Evolutionary conservation across 257 asterid species (phyloP).

Genomic region (Capsicum chinense): DNA sequence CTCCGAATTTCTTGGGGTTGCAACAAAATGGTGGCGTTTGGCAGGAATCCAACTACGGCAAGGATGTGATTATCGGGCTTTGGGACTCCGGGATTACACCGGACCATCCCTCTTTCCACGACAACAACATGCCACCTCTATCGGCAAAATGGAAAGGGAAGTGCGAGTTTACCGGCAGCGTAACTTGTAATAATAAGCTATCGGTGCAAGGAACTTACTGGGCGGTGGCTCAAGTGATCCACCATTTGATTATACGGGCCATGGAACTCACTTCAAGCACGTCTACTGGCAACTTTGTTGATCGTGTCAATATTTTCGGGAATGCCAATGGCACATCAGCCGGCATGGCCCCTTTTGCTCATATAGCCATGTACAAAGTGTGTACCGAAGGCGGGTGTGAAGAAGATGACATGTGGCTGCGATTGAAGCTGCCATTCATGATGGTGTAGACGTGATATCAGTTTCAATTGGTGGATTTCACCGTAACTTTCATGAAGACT

Average conservation of each 20-base stretch:
- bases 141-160: conserved; percentile 41
- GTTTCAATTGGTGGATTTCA: conserved; percentile 39
- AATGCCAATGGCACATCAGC: conserved; percentile 42
- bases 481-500: conserved; percentile 29
- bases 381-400: not conserved
- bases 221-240: not conserved
- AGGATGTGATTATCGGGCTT: conserved; percentile 38
- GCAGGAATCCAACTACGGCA: conserved; percentile 33
- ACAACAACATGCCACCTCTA: conserved; percentile 29
- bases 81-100: conserved; percentile 39
- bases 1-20: conserved; percentile 30
- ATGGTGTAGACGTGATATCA: conserved; percentile 43
- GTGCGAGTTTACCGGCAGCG: conserved; percentile 19
- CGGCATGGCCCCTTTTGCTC: conserved; percentile 44
- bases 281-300: conserved; percentile 37
- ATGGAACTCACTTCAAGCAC: conserved; percentile 40
- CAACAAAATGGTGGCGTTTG: conserved; percentile 17
- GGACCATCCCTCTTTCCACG: conserved; percentile 35
- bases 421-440: conserved; percentile 39
- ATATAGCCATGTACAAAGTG: conserved; percentile 39
- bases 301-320: conserved; percentile 30
- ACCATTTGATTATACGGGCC: conserved; percentile 33
- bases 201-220: conserved; percentile 31
- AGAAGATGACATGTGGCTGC: conserved; percentile 36
- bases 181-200: conserved; percentile 42